Percentiles rank a stretch among this genome's conserved stretches.
Conservation (phyloP, 139 green algal genomes). For the Zygnema cylindricum region DNA sequence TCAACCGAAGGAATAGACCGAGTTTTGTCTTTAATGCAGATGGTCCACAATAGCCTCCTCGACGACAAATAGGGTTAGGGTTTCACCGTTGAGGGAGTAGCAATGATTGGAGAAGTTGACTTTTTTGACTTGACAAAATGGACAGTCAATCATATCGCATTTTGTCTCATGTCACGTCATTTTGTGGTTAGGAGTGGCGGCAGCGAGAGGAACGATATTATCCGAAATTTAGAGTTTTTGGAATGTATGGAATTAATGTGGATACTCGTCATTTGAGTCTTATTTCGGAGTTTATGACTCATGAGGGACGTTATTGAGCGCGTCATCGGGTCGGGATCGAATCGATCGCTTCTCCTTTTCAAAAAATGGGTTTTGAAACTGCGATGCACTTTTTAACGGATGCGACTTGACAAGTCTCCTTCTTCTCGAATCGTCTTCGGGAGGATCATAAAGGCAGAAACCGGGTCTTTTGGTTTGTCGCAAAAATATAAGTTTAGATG, state of each 20-base stretch:
- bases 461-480: slow-evolving; percentile 60
- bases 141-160: slow-evolving; percentile 84
- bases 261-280: slow-evolving; percentile 91
- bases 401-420: slow-evolving; percentile 75
- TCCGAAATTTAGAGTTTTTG: slow-evolving; percentile 89
- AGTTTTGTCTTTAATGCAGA: slow-evolving; percentile 78
- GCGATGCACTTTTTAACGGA: slow-evolving; percentile 91
- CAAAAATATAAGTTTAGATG: slow-evolving; percentile 62
- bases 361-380: slow-evolving; percentile 96
- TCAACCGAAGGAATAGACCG: slow-evolving; percentile 67
- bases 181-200: slow-evolving; percentile 91
- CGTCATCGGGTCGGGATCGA: slow-evolving; percentile 94
- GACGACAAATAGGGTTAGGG: slow-evolving; percentile 93
- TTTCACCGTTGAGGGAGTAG: slow-evolving; percentile 82
- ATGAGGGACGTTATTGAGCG: slow-evolving; percentile 74
- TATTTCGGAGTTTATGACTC: slow-evolving; percentile 97
- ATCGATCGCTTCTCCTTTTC: slow-evolving; percentile 77
- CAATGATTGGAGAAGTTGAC: slow-evolving; percentile 56
- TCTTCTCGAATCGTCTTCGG: slow-evolving; percentile 64
- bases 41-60: slow-evolving; percentile 30
- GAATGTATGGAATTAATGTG: slow-evolving; percentile 95
- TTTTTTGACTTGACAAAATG: slow-evolving; percentile 80
- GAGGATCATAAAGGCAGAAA: slow-evolving; percentile 58
- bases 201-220: slow-evolving; percentile 86
- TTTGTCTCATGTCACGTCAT: no score